Base-by-base conservation (phyloP, 495 filamentous ascomycete species). In the Annulohypoxylon maeteangense region DNA sequence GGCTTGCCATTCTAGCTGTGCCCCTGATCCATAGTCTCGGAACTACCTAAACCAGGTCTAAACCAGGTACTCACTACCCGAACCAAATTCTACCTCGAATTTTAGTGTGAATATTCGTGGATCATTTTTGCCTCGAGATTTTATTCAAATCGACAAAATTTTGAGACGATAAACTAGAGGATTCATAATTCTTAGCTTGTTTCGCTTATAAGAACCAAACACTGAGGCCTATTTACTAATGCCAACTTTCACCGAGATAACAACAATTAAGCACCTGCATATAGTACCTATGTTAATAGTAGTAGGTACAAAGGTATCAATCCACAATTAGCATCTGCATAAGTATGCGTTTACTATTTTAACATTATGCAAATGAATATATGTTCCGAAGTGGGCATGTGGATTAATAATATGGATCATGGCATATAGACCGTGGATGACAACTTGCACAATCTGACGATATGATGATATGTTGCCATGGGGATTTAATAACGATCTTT, bases 11-110 rank as follows among this genome's bases (percentile, higher is more conserved):
- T 14, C 42, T 56, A 68, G 70, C 60, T 59, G 47, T 68, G 55
- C 70, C 61, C 65, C 65, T 68, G 65, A 73, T 62, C 70, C 70
- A 58, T 73, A 68, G 65, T 65, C 60, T 73, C 65, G 65, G 70
- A 68, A 68, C 60, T 68, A 22, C 36, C 58, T 67, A 67, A 62
- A 51, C 51, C 34, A 64, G 59, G 56, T 50, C 58, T 67, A 67
- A 62, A 42, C 44, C 34, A 64, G 59, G 56, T 56, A 38, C 20
- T 29, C 54, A 40, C 34, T 11, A 38, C 31, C 53, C 31, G 25
- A 64, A 45, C 61, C 45, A 55, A 27, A 32, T 27, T 55, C 31
- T 45, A 51, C 47, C 47, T 51, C 8, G 47, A 51, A 51, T 4
- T 16, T 51, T 25, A 29, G 47, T 55, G 31, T 29, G n/a, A 12